Evolutionary conservation across 163 green algal genomes (phyloP).

Genomic region (Chlamydomonas reinhardtii): DNA sequence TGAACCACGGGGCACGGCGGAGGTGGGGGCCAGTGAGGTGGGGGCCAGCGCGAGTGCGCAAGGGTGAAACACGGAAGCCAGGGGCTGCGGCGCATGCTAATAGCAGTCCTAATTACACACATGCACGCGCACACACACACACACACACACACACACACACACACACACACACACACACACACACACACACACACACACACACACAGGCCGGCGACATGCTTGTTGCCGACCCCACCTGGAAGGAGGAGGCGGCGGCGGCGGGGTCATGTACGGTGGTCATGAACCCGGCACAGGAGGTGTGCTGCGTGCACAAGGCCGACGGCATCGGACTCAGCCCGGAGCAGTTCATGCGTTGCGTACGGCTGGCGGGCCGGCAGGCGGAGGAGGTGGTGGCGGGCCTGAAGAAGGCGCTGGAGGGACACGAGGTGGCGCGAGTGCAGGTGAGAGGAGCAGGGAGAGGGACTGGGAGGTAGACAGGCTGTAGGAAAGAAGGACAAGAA

Average conservation of each 20-base stretch:
- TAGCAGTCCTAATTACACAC: no score
- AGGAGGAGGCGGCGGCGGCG: slow-evolving; percentile 80
- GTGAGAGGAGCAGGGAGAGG: background rate
- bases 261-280: slow-evolving; percentile 80
- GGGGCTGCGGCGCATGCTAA: no score
- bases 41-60: no score
- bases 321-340: slow-evolving; percentile 73
- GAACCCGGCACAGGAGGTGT: slow-evolving; percentile 88
- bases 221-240: slow-evolving; percentile 82
- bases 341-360: slow-evolving; percentile 70
- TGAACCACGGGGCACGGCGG: no score
- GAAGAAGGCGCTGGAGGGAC: slow-evolving; percentile 71
- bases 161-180: no score
- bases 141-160: no score
- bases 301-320: slow-evolving; percentile 85
- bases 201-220: slow-evolving; percentile 72
- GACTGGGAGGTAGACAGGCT: background rate
- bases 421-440: slow-evolving; percentile 75
- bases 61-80: no score
- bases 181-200: background rate
- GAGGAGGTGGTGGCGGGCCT: slow-evolving; percentile 67
- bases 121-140: no score
- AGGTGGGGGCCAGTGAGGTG: no score
- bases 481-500: background rate
- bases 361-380: slow-evolving; percentile 65